Evolutionary conservation across 2,329 filamentous ascomycete genomes (phyloP).

Genomic region (Penicillium sp.): DNA sequence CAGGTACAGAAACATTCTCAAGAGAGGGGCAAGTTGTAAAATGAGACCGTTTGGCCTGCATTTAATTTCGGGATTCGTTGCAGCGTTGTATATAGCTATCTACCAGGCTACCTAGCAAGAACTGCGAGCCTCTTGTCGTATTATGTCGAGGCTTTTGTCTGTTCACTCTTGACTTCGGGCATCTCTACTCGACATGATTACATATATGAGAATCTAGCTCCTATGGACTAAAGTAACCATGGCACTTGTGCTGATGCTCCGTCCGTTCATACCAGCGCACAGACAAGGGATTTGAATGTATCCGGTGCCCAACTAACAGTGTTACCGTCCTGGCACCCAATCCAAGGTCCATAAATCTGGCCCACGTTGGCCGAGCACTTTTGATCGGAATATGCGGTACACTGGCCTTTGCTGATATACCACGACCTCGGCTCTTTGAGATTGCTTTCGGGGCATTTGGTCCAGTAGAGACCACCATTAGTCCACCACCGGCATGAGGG

Average conservation of each 20-base stretch:
- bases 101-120: neutral
- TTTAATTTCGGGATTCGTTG: too few species aligned
- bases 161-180: too few species aligned
- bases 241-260: too few species aligned
- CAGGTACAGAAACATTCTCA: conserved; percentile 40
- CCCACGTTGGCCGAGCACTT: conserved; percentile 3
- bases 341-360: neutral
- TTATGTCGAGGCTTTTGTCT: too few species aligned
- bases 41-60: too few species aligned
- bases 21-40: conserved; percentile 42
- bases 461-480: conserved; percentile 2
- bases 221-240: too few species aligned
- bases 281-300: too few species aligned
- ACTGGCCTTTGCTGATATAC: conserved; percentile 6
- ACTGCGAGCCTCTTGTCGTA: too few species aligned
- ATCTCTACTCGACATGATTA: too few species aligned
- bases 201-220: too few species aligned
- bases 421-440: conserved; percentile 8
- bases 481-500: conserved; percentile 9
- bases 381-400: conserved; percentile 2
- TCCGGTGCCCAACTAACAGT: neutral
- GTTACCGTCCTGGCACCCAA: conserved; percentile 1
- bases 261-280: too few species aligned
- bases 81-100: too few species aligned
- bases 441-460: conserved; percentile 4